A percentile compares a stretch with the other conserved stretches of the same genome.
Conservation (phyloP, 2,329 filamentous ascomycete genomes). For the Fusarium nematophilum region DNA sequence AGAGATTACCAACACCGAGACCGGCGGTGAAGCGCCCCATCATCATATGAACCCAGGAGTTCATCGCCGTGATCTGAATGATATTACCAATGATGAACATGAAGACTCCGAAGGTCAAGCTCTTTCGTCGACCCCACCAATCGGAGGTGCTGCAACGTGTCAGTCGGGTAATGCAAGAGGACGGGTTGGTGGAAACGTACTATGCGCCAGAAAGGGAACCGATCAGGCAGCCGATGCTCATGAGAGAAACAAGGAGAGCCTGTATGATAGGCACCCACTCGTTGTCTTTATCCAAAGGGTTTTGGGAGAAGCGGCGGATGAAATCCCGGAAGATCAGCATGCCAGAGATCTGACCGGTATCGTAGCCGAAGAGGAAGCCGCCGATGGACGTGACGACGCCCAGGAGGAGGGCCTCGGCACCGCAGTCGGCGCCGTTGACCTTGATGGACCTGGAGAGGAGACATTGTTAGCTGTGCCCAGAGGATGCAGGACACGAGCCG, state of each 20-base stretch:
- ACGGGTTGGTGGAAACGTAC: conserved; percentile 34
- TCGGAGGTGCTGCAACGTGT: conserved; percentile 60
- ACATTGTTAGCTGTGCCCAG: conserved; percentile 5
- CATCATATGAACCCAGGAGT: conserved; percentile 73
- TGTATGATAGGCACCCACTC: conserved; percentile 56
- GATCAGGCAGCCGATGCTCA: conserved; percentile 66
- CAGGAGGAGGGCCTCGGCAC: conserved; percentile 55
- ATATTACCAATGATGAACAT: conserved; percentile 74
- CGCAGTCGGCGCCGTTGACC: conserved; percentile 57
- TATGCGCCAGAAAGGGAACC: conserved; percentile 65
- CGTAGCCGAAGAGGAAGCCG: conserved; percentile 72
- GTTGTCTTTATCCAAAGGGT: conserved; percentile 51
- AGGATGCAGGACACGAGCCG: not conserved
- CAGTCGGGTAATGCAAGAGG: not conserved
- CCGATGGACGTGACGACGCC: conserved; percentile 67
- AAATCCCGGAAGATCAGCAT: conserved; percentile 65
- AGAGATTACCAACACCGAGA: conserved; percentile 74
- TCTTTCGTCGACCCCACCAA: conserved; percentile 67
- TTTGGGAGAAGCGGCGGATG: conserved; percentile 65
- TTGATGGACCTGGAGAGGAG: conserved; percentile 50
- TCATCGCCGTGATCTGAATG: conserved; percentile 70
- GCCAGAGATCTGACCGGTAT: conserved; percentile 69
- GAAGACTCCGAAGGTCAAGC: conserved; percentile 63
- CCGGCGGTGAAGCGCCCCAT: conserved; percentile 75
- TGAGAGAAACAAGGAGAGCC: conserved; percentile 66